Evolutionary conservation across 371 early-diverging fungal species (phyloP), one percentile per base, ranked within the genome.

Genomic region (Mortierella sp.): DNA sequence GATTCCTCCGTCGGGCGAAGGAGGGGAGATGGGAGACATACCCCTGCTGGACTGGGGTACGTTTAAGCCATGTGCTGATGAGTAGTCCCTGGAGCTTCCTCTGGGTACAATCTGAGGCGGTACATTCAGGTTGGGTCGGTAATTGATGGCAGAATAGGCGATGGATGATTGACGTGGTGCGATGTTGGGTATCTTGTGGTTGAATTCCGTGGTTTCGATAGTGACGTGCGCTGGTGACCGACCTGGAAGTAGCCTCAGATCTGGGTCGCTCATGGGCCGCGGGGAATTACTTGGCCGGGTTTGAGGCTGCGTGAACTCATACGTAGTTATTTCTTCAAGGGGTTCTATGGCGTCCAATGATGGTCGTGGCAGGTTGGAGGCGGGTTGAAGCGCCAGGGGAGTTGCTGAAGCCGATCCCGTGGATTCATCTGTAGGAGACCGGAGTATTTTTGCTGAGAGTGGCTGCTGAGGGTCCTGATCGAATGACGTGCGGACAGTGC

Each of bases 51-150:
- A 77, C 18, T 80, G 84, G 41, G 81, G 70, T 77, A 87, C 51
- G 85, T 86, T 77, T 82, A 89, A 73, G 88, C 91, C 76, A 82
- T 84, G 89, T 2, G 90, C 88, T 18, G 88, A 74, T 10, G 90
- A 89, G n/a, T 89, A 78, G 68, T 88, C 83, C n/a, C 89, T 74
- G 41, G 91, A 88, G 55, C 87, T 88, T n/a, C 81, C 68, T 35
- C 88, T 85, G 0, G 83, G 87, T 27, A 86, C 80, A 29, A 83
- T 88, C 48, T 80, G 81, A 11, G 79, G 80, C 4, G 83, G 83
- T 8, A 87, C 85, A 58, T 82, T 85, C 7, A 80, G 79, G 75
- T 88, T 84, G 21, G 87, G 71, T 21, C 84, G 79, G 6, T 83
- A 75, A 14, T 75, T 55, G 48, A 72, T 78, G 68, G 72, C 81